These are phyloP conservation scores for Mentha longifolia DNA, from an alignment of 257 asterid genomes.

Conservation along the genomic window DNA sequence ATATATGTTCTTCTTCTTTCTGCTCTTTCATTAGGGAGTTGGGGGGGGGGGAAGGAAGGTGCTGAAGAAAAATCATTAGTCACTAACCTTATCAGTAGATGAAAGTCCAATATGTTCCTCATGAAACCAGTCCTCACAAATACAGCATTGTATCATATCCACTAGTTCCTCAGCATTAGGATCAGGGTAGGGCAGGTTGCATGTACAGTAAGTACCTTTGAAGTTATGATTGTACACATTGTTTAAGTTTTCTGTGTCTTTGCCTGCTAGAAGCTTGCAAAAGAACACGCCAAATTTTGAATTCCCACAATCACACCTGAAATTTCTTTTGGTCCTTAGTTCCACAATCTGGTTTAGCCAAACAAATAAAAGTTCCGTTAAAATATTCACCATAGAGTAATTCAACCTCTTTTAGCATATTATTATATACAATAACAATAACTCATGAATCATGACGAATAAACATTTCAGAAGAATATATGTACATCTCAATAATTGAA, in stretches of 20 bases:
- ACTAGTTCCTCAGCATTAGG: conserved; percentile 92
- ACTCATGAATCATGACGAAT: neutral
- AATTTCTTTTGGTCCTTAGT: conserved; percentile 95
- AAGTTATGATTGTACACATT: conserved; percentile 87
- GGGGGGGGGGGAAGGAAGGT: too few species aligned
- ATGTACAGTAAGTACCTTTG: conserved; percentile 93
- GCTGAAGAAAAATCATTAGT: neutral
- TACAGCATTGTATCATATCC: conserved; percentile 94
- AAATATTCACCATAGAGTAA: conserved; percentile 7
- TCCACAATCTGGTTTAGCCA: conserved; percentile 71
- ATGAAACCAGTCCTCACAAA: conserved; percentile 99
- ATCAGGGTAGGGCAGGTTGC: conserved; percentile 91
- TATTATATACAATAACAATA: neutral
- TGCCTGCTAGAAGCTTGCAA: conserved; percentile 86
- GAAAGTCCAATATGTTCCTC: conserved; percentile 90
- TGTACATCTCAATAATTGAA: conserved; percentile 3
- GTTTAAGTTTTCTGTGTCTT: conserved; percentile 72
- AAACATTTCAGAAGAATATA: conserved; percentile 1
- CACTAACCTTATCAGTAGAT: conserved; percentile 66
- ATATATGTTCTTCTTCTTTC: neutral
- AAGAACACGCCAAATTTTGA: conserved; percentile 84
- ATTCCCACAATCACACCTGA: conserved; percentile 98
- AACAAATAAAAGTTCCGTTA: conserved; percentile 26
- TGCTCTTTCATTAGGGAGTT: too few species aligned
- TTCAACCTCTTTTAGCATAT: neutral